A percentile compares a stretch with the other conserved stretches of the same genome.
phyloP scores from a whole-genome alignment of 106 monocot genomes.

The Triglochin maritima region DNA sequence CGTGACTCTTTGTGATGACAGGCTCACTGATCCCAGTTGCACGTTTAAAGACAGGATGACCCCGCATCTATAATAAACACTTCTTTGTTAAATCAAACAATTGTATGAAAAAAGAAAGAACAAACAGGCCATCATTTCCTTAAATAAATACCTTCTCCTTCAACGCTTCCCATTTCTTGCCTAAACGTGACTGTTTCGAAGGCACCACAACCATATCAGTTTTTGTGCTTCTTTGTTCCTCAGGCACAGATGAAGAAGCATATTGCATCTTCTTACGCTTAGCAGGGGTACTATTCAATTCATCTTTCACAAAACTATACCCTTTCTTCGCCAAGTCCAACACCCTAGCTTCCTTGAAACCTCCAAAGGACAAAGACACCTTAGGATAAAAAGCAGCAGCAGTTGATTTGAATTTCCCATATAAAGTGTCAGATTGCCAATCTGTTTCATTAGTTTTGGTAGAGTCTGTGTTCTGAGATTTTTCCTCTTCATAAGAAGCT shows the following conservation, averaged over 20 bases:
- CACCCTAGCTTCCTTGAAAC: slow-evolving; percentile 57
- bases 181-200: slow-evolving; percentile 54
- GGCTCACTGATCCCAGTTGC: slow-evolving; percentile 64
- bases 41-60: slow-evolving; percentile 63
- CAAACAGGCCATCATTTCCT: neutral
- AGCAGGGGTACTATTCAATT: slow-evolving; percentile 42
- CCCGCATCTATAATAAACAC: slow-evolving; percentile 57
- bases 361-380: slow-evolving; percentile 50
- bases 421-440: slow-evolving; percentile 33
- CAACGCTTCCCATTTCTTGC: slow-evolving; percentile 87
- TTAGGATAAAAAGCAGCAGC: slow-evolving; percentile 46
- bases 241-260: slow-evolving; percentile 24
- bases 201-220: slow-evolving; percentile 79
- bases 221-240: slow-evolving; percentile 55
- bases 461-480: slow-evolving; percentile 16
- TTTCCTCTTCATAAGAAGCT: slow-evolving; percentile 19
- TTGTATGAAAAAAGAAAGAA: slow-evolving; percentile 1
- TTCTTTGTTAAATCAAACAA: neutral
- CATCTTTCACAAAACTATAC: slow-evolving; percentile 71
- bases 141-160: slow-evolving; percentile 61
- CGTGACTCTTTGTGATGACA: slow-evolving; percentile 74
- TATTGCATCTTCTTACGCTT: slow-evolving; percentile 37
- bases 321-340: slow-evolving; percentile 63
- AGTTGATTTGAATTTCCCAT: slow-evolving; percentile 45
- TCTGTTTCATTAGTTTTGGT: slow-evolving; percentile 24